Evolutionary conservation across 371 early-diverging fungal species (phyloP).

Genomic region (Syncephalastrum sp.): DNA sequence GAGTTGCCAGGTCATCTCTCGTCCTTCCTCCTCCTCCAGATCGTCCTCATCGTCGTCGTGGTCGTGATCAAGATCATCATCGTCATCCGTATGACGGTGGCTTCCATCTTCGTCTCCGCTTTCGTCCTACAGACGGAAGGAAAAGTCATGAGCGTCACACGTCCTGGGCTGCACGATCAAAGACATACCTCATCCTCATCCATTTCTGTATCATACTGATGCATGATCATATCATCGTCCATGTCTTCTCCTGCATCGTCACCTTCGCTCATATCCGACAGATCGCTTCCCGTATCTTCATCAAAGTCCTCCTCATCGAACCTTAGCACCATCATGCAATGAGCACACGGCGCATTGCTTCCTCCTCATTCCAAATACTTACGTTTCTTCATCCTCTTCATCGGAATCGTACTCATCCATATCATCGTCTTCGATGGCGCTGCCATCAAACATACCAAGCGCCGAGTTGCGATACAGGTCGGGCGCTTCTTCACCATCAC

Average conservation of each 20-base stretch:
- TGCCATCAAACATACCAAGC: constrained; percentile 83
- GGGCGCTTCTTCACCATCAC: constrained; percentile 58
- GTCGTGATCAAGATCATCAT: constrained; percentile 47
- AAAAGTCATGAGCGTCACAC: neutral
- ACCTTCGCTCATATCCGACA: constrained; percentile 63
- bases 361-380: constrained; percentile 21
- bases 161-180: neutral
- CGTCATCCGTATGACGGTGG: constrained; percentile 41
- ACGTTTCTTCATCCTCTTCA: constrained; percentile 64
- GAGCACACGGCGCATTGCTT: constrained; percentile 4
- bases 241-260: constrained; percentile 66
- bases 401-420: constrained; percentile 55
- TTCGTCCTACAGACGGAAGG: constrained; percentile 22
- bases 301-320: constrained; percentile 68
- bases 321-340: constrained; percentile 13
- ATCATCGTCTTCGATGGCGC: constrained; percentile 64
- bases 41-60: constrained; percentile 53
- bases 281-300: constrained; percentile 71
- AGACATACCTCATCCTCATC: constrained; percentile 40
- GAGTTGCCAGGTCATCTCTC: constrained; percentile 51
- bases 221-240: constrained; percentile 63
- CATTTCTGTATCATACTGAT: constrained; percentile 55
- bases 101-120: constrained; percentile 37
- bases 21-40: constrained; percentile 46
- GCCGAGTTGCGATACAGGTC: constrained; percentile 89